Evolutionary conservation across 148 eudicot species (phyloP), one percentile per base, ranked within the genome.

Genomic region (Spergularia marina): DNA sequence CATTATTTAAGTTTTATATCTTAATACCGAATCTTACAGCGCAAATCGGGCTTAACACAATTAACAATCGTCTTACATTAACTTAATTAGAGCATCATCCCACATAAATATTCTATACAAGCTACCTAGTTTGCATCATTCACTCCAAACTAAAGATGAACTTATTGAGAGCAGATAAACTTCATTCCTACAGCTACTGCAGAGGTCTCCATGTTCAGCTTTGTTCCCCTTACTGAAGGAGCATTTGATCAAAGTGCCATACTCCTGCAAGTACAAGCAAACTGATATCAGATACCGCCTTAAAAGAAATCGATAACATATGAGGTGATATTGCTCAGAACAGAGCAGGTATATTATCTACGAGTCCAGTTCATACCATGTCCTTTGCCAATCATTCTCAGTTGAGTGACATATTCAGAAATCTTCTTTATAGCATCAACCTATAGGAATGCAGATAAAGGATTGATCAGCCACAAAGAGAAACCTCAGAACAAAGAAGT

Each of bases 171-270:
- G 15, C 4, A 54, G 61, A 58, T 23, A 51, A 49, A 59, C 74
- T 62, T 53, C 56, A 72, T 72, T 53, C 53, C 53, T 76, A 76
- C 39, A 59, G 77, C 73, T 71, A 58, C 61, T 3, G 14, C 52
- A 41, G 18, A 58, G 49, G 49, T 44, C 10, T 44, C 65, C 69
- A 17, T 5, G 14, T 57, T 76, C 53, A 10, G 34, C 58, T 39
- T 39, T 18, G 44, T 21, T 79, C 23, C 78, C 85, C 78, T 30
- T 83, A 82, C 11, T 86, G 76, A 59, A 87, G 91, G 58, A 91
- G 91, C 86, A 78, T 81, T 82, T 89, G 97, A 80, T 92, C 93
- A 34, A 92, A 92, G 86, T 92, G 95, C 97, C 97, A 92, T 21
- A 92, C 93, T 63, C 97, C 97, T 92, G 91, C 87, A 80, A 66